These are phyloP conservation scores for Lojkania enalia DNA, from an alignment of 2,329 filamentous ascomycete genomes.

Conservation along the genomic window DNA sequence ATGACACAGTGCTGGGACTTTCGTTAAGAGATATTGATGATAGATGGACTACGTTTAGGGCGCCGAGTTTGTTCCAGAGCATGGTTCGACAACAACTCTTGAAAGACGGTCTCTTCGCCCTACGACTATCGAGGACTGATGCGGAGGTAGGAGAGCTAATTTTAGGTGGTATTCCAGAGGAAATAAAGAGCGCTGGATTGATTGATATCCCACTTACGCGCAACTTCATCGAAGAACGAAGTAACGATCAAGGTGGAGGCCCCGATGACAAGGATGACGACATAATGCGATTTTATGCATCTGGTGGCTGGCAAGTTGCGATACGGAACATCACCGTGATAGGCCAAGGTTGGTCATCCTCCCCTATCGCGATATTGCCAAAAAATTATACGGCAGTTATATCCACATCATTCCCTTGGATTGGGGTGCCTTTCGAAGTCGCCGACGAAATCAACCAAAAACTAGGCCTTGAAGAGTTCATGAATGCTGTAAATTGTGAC, in stretches of 20 bases:
- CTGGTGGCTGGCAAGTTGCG: slow-evolving; percentile 13
- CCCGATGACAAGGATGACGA: slow-evolving; percentile 1
- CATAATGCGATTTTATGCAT: slow-evolving; percentile 6
- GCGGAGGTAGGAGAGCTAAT: slow-evolving; percentile 12
- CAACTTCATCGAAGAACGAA: too few relatives aligned
- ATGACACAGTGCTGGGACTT: slow-evolving; percentile 14
- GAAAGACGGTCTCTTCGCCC: slow-evolving; percentile 10
- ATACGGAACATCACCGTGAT: slow-evolving; percentile 7
- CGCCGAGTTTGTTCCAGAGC: slow-evolving; percentile 12
- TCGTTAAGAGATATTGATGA: slow-evolving; percentile 5
- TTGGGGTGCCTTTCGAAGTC: slow-evolving; percentile 1
- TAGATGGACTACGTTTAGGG: background rate
- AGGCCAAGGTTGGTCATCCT: background rate
- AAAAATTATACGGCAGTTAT: slow-evolving; percentile 5
- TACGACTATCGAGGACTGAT: slow-evolving; percentile 6
- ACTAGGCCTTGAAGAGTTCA: slow-evolving; percentile 1
- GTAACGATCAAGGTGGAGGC: background rate
- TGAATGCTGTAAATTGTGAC: slow-evolving; percentile 10
- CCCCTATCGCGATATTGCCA: background rate
- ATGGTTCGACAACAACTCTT: slow-evolving; percentile 12
- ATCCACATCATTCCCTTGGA: slow-evolving; percentile 3
- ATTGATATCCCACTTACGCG: slow-evolving; percentile 14
- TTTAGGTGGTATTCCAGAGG: slow-evolving; percentile 10
- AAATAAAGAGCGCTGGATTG: slow-evolving; percentile 2
- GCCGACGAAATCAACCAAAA: background rate